Base-by-base conservation (phyloP, 441 rosid species). In the Pelargonium australe region DNA sequence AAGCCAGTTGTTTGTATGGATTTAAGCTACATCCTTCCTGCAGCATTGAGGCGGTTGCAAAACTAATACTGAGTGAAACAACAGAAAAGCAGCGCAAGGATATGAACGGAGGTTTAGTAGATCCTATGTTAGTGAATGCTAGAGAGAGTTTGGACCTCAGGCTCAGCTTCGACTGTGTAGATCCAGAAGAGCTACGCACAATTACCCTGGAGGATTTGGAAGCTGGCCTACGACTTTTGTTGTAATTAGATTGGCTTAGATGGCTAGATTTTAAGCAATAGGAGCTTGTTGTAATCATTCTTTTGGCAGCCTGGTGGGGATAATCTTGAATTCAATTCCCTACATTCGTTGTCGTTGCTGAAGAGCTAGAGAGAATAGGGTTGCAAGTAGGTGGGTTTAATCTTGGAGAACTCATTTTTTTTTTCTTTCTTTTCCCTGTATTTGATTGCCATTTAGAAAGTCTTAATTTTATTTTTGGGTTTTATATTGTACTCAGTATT, bases 131-230 rank as follows among this genome's bases (percentile, higher is more conserved):
- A 7, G 86, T 84, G 58, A 91, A 94, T 70, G 99, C 99, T 4
- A 82, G 96, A 82, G 99, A 94, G 81, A 83, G 79, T 74, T 83
- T 94, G 67, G 97, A 94, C 76, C 85, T 89, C 47, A 78, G 97
- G 72, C 91, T 94, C 45, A 85, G 77, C 79, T 86, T 91, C 14
- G 94, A 91, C 72, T 75, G 78, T 45, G 64, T 70, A 37, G 74
- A 91, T 69, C 67, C 80, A 0, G 89, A 87, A 43, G 92, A 88
- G 74, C 86, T 94, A 71, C 70, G 80, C 5, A 87, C 97, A 4
- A 80, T 94, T 76, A 86, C 82, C 63, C 70, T 89, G 63, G 87
- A 87, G 77, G 99, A 94, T 80, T 72, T 94, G 61, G 79, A 86
- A 78, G 93, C 84, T 0, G 91, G 96, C 0, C 83, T 89, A 70